phyloP scores from a whole-genome alignment of 805 yeast species.

The Myxozyma nipponensis region DNA sequence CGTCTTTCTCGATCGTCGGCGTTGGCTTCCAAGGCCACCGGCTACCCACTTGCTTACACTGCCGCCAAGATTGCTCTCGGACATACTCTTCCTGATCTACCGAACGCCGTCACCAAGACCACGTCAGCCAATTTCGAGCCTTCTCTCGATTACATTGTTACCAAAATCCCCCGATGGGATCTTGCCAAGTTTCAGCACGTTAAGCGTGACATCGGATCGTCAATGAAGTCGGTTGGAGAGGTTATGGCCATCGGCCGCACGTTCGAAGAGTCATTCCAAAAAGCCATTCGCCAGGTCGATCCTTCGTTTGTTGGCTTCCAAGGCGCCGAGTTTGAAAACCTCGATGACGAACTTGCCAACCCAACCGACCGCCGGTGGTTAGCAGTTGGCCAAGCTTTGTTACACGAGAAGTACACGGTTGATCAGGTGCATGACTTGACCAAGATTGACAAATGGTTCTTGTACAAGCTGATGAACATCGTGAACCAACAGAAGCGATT shows the following conservation, averaged over 20 bases:
- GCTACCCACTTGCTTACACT: constrained; percentile 96
- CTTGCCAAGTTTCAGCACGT: constrained; percentile 92
- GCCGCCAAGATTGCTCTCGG: constrained; percentile 97
- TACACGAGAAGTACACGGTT: constrained; percentile 86
- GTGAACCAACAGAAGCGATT: constrained; percentile 82
- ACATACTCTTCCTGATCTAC: constrained; percentile 89
- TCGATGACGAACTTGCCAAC: constrained; percentile 71
- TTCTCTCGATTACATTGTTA: constrained; percentile 91
- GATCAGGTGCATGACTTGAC: constrained; percentile 88
- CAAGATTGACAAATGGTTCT: constrained; percentile 94
- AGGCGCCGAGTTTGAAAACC: constrained; percentile 68
- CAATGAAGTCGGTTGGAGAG: constrained; percentile 99
- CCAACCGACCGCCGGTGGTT: constrained; percentile 97
- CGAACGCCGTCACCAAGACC: constrained; percentile 93
- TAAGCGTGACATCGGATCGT: constrained; percentile 85
- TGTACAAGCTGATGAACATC: constrained; percentile 86
- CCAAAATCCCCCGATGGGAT: constrained; percentile 99
- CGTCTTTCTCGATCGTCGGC: constrained; percentile 96
- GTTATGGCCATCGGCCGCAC: constrained; percentile 99
- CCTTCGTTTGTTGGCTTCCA: constrained; percentile 89
- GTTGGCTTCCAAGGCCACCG: constrained; percentile 96
- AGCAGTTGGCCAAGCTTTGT: constrained; percentile 95
- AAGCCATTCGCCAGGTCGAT: constrained; percentile 94
- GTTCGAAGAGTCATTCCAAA: constrained; percentile 92
- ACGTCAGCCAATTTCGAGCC: constrained; percentile 98